Conservation (phyloP, 202 grass and related monocot species). For the Carex arenaria region DNA sequence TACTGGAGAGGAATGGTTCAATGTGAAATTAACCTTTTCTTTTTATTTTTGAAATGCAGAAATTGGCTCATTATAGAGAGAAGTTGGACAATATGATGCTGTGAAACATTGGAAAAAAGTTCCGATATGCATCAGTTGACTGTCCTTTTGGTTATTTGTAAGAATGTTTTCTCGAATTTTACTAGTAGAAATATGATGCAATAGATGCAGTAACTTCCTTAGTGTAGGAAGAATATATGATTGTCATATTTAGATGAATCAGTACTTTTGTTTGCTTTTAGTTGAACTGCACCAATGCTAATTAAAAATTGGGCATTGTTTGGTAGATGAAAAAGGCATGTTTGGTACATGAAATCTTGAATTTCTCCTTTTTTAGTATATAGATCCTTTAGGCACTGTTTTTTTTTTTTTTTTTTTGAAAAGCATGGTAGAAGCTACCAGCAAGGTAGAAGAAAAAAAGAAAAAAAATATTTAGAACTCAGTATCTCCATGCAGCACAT, state of each 20-base stretch:
- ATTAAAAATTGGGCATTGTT: background rate
- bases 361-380: background rate
- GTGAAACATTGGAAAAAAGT: constrained; percentile 24
- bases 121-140: constrained; percentile 4
- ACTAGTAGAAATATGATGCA: background rate
- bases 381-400: background rate
- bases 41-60: constrained; percentile 44
- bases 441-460: no score
- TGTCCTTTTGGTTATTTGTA: background rate
- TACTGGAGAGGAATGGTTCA: background rate
- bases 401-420: no score
- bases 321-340: background rate
- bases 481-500: no score
- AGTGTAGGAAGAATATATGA: background rate
- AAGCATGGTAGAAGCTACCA: no score
- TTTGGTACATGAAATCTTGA: background rate
- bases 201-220: background rate
- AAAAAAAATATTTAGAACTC: no score
- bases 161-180: background rate
- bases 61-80: constrained; percentile 60
- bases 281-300: background rate
- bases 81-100: constrained; percentile 53
- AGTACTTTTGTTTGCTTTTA: background rate
- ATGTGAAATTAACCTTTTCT: background rate
- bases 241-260: constrained; percentile 5